Evolutionary conservation across 1,284 basidiomycete genomes (phyloP).

Genomic region (Inonotus obliquus): DNA sequence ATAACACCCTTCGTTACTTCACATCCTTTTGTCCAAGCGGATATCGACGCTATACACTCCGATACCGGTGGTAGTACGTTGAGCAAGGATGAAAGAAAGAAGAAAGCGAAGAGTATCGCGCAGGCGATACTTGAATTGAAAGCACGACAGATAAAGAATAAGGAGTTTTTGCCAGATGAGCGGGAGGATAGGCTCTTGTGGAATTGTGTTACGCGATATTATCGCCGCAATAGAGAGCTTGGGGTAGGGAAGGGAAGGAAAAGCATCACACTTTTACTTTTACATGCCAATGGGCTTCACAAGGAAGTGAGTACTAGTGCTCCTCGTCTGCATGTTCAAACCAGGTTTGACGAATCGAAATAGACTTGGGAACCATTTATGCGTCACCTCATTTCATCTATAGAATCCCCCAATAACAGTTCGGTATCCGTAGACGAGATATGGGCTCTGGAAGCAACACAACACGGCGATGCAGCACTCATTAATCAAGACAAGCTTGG

Average conservation of each 20-base stretch:
- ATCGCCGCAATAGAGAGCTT: constrained; percentile 17
- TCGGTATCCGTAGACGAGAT: constrained; percentile 42
- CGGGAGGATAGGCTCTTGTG: constrained; percentile 24
- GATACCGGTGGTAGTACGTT: neutral
- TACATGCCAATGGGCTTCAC: constrained; percentile 33
- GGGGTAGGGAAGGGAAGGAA: neutral
- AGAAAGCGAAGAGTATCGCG: neutral
- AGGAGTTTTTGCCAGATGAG: neutral
- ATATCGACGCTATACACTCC: neutral
- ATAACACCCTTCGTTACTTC: constrained; percentile 40
- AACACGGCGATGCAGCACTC: constrained; percentile 50
- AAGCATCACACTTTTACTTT: constrained; percentile 29
- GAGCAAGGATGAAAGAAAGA: constrained; percentile 11
- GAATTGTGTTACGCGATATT: constrained; percentile 32
- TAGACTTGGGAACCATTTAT: constrained; percentile 34
- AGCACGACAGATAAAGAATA: neutral
- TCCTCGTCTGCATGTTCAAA: neutral
- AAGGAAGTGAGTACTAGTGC: constrained; percentile 27
- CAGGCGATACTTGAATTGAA: neutral
- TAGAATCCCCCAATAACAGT: neutral
- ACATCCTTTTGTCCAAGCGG: constrained; percentile 27
- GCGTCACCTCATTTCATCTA: constrained; percentile 19
- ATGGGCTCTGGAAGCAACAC: constrained; percentile 51
- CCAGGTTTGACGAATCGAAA: neutral
- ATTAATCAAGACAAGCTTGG: constrained; percentile 45